Conservation (phyloP, 2,329 filamentous ascomycete species). For the Trichoderma simmonsii region DNA sequence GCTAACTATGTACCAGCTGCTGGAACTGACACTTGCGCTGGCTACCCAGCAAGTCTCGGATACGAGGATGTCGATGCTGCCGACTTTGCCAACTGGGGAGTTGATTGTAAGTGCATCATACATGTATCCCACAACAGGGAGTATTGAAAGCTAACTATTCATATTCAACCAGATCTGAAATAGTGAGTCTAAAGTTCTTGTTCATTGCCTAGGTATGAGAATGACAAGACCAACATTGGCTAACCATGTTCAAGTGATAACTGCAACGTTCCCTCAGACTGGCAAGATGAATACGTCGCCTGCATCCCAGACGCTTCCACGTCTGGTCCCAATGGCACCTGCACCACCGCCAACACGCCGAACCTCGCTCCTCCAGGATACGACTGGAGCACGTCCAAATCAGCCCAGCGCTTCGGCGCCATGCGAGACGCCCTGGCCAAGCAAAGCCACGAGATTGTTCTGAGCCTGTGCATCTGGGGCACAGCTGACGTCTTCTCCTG, state of each 20-base stretch:
- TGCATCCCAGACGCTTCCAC: slow-evolving; percentile 24
- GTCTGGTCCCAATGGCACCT: slow-evolving; percentile 18
- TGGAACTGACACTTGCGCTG: slow-evolving; percentile 24
- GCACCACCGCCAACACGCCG: background rate
- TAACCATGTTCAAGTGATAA: slow-evolving; percentile 41
- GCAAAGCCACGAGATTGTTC: slow-evolving; percentile 46
- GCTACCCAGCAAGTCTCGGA: slow-evolving; percentile 48
- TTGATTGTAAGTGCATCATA: slow-evolving; percentile 45
- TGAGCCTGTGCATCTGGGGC: slow-evolving; percentile 54
- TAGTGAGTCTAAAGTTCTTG: slow-evolving; percentile 3
- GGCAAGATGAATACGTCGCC: slow-evolving; percentile 35
- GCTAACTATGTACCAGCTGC: slow-evolving; percentile 19
- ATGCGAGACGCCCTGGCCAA: slow-evolving; percentile 52
- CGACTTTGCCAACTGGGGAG: slow-evolving; percentile 56
- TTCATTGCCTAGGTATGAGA: too few relatives aligned
- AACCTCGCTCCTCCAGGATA: slow-evolving; percentile 23
- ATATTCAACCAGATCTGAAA: slow-evolving; percentile 17
- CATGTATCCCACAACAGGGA: background rate
- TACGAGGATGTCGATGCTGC: slow-evolving; percentile 57
- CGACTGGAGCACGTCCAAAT: slow-evolving; percentile 28
- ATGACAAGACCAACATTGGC: background rate
- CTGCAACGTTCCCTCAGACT: slow-evolving; percentile 42
- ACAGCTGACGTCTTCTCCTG: slow-evolving; percentile 47
- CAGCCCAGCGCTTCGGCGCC: slow-evolving; percentile 41
- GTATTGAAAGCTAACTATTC: background rate